phyloP scores from a whole-genome alignment of 2,329 filamentous ascomycete genomes.

The Fusarium tuaranense region DNA sequence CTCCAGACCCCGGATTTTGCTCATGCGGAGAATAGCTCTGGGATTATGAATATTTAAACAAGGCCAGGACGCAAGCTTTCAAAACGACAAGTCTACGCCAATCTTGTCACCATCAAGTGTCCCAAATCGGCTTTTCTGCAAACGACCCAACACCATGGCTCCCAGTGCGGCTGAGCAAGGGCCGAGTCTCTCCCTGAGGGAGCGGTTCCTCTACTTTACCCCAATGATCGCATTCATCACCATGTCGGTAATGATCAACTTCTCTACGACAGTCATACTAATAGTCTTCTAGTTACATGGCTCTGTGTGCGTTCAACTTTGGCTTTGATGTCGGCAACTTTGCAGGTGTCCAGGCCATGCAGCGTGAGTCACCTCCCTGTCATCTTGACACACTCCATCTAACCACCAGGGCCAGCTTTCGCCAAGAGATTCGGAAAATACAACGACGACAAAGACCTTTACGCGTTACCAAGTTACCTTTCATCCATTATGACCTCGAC shows the following conservation, averaged over 20 bases:
- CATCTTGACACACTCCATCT: not conserved
- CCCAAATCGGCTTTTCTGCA: not conserved
- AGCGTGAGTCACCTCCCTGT: not conserved
- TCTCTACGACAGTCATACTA: not conserved
- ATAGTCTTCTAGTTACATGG: slow-evolving; percentile 37
- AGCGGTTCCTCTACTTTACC: not conserved
- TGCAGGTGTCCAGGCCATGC: slow-evolving; percentile 44
- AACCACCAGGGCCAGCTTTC: slow-evolving; percentile 12
- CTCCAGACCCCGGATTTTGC: not conserved
- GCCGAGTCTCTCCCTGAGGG: not conserved
- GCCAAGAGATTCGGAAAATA: slow-evolving; percentile 39
- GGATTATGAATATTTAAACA: not conserved
- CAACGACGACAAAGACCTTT: slow-evolving; percentile 9
- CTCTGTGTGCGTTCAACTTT: slow-evolving; percentile 43
- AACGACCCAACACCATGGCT: not conserved
- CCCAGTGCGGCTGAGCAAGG: not conserved
- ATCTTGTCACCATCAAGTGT: not conserved
- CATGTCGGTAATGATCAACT: not conserved
- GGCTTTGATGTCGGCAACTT: slow-evolving; percentile 46
- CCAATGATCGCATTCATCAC: not conserved
- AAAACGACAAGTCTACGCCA: not conserved
- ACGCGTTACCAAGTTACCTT: slow-evolving; percentile 35
- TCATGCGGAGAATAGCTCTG: not conserved
- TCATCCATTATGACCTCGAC: slow-evolving; percentile 43
- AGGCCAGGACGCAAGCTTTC: not conserved